Evolutionary conservation across 345 rosid species (phyloP).

Genomic region (Acer negundo): DNA sequence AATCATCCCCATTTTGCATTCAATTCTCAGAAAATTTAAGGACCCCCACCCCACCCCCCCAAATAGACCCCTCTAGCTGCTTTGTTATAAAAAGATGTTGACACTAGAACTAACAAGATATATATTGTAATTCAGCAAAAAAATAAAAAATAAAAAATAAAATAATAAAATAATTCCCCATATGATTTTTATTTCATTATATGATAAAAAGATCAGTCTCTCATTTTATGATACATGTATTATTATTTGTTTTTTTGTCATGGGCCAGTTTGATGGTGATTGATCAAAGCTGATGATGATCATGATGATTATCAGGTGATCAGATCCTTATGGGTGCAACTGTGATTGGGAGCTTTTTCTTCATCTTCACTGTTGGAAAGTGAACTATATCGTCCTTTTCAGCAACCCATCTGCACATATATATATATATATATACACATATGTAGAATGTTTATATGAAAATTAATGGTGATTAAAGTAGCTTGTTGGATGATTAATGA

Average conservation of each 20-base stretch:
- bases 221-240: no score
- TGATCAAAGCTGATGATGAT: background rate
- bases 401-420: conserved; percentile 65
- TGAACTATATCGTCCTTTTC: conserved; percentile 56
- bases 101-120: conserved; percentile 42
- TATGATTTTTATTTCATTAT: no score
- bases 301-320: background rate
- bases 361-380: conserved; percentile 76
- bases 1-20: conserved; percentile 28
- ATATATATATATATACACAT: background rate
- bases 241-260: background rate
- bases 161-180: no score
- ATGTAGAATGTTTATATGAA: background rate
- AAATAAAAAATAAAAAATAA: no score
- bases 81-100: conserved; percentile 27
- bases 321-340: conserved; percentile 29
- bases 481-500: background rate
- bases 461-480: background rate
- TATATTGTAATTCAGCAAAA: no score
- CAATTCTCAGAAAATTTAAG: conserved; percentile 10
- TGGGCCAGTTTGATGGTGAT: background rate
- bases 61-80: conserved; percentile 1
- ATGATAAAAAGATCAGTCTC: no score
- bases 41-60: conserved; percentile 16
- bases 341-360: conserved; percentile 60